Evolutionary conservation across 148 eudicot genomes (phyloP).

Genomic region (Chenopodium berlandieri): DNA sequence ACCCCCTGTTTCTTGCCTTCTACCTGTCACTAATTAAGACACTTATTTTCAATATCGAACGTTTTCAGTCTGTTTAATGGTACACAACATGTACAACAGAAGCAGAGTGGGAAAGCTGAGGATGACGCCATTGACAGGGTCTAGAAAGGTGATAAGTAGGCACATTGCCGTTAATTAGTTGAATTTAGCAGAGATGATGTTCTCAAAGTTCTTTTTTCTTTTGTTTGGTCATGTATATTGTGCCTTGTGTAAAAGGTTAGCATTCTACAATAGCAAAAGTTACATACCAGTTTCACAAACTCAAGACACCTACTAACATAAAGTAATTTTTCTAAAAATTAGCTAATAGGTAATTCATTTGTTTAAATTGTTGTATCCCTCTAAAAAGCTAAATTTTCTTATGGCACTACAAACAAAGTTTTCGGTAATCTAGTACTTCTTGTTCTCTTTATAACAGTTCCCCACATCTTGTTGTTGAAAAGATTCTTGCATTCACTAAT

Average conservation of each 20-base stretch:
- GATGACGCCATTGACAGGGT: neutral
- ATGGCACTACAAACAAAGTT: neutral
- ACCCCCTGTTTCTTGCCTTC: neutral
- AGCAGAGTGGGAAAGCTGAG: neutral
- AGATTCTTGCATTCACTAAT: neutral
- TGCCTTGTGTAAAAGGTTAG: too few species aligned
- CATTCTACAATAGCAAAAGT: too few species aligned
- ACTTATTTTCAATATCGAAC: neutral
- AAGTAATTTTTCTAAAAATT: too few species aligned
- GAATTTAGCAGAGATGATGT: too few species aligned
- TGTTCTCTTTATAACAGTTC: neutral
- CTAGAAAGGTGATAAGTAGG: neutral
- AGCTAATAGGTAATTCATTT: too few species aligned
- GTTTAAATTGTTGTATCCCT: neutral
- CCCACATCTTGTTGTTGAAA: neutral
- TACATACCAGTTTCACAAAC: too few species aligned
- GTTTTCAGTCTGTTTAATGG: neutral
- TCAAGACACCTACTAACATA: too few species aligned
- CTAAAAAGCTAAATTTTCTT: neutral
- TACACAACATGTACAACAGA: neutral
- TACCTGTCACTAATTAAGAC: neutral
- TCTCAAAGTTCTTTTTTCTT: too few species aligned
- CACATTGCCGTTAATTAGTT: neutral
- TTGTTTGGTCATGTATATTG: too few species aligned
- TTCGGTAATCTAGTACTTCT: too few species aligned